phyloP scores from a whole-genome alignment of 768 basidiomycete species.

The Panellus pusillus region DNA sequence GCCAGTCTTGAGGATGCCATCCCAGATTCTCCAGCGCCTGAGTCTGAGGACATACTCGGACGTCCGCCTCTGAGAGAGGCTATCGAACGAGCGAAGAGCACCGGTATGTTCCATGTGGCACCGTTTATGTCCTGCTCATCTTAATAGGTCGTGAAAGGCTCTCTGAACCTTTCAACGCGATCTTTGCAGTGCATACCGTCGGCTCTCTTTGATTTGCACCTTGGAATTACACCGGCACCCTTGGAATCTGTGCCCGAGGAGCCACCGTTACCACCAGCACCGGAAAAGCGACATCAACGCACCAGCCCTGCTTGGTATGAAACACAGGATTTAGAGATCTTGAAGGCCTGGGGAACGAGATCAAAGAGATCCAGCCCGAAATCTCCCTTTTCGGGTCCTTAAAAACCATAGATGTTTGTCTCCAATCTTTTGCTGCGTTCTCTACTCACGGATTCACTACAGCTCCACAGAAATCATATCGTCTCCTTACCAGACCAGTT shows the following conservation, averaged over 20 bases:
- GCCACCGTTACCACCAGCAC: conserved; percentile 46
- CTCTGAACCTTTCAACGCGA: conserved; percentile 74
- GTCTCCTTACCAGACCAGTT: conserved; percentile 61
- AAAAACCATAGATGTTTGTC: conserved; percentile 74
- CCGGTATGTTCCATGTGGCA: conserved; percentile 52
- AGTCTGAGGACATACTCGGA: conserved; percentile 59
- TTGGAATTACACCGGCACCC: conserved; percentile 71
- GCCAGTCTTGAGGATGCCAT: conserved; percentile 50
- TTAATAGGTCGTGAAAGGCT: conserved; percentile 35
- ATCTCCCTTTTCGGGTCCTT: conserved; percentile 83
- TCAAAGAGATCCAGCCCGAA: conserved; percentile 76
- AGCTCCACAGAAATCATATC: conserved; percentile 80
- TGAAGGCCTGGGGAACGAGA: conserved; percentile 82
- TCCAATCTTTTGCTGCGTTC: neutral
- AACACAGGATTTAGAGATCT: conserved; percentile 70
- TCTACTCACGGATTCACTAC: conserved; percentile 10
- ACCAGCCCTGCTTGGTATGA: conserved; percentile 75
- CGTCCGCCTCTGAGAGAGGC: conserved; percentile 69
- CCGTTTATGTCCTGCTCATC: conserved; percentile 37
- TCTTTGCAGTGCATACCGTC: conserved; percentile 73
- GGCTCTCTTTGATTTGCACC: conserved; percentile 76
- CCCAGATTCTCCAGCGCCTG: conserved; percentile 34
- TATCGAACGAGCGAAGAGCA: conserved; percentile 74
- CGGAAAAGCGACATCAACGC: conserved; percentile 40
- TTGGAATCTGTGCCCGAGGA: conserved; percentile 65